These are phyloP conservation scores for Mortierella sp. DNA, from an alignment of 371 early-diverging fungal species.

Conservation along the genomic window DNA sequence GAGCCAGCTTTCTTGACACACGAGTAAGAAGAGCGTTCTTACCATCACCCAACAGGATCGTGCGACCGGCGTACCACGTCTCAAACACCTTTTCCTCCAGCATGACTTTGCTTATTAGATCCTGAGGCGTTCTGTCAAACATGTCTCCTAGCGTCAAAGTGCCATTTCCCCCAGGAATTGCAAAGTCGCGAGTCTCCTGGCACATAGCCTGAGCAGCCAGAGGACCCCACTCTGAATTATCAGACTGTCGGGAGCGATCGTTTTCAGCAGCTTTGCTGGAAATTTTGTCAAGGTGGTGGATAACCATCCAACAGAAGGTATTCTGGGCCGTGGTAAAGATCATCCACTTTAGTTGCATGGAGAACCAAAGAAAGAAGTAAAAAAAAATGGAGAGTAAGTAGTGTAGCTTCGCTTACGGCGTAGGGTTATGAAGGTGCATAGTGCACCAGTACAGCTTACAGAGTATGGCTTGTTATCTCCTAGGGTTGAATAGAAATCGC, in stretches of 20 bases:
- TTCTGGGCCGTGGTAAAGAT: constrained; percentile 14
- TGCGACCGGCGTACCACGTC: constrained; percentile 27
- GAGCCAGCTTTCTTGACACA: neutral
- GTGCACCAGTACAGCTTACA: too few species aligned
- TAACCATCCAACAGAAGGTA: constrained; percentile 22
- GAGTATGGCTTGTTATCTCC: constrained; percentile 4
- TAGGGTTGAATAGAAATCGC: constrained; percentile 2
- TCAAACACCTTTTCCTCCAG: constrained; percentile 36
- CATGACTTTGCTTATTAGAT: constrained; percentile 23
- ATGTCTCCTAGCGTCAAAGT: constrained; percentile 5
- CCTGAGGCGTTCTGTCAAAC: constrained; percentile 14
- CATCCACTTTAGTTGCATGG: constrained; percentile 18
- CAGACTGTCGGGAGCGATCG: constrained; percentile 6
- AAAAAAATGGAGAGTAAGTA: too few species aligned
- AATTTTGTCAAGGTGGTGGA: constrained; percentile 7
- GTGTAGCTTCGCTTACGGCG: too few species aligned
- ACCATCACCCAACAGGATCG: constrained; percentile 26
- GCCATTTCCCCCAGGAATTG: neutral
- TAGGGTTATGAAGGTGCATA: too few species aligned
- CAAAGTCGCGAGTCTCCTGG: constrained; percentile 23
- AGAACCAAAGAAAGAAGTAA: neutral
- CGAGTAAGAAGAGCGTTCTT: too few species aligned
- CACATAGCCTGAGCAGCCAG: constrained; percentile 32
- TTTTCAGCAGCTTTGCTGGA: constrained; percentile 4
- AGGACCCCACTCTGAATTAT: constrained; percentile 28